Percentiles rank a stretch among this genome's conserved stretches.
phyloP scores from a whole-genome alignment of 257 asterid species.

The Scutellaria minor region DNA sequence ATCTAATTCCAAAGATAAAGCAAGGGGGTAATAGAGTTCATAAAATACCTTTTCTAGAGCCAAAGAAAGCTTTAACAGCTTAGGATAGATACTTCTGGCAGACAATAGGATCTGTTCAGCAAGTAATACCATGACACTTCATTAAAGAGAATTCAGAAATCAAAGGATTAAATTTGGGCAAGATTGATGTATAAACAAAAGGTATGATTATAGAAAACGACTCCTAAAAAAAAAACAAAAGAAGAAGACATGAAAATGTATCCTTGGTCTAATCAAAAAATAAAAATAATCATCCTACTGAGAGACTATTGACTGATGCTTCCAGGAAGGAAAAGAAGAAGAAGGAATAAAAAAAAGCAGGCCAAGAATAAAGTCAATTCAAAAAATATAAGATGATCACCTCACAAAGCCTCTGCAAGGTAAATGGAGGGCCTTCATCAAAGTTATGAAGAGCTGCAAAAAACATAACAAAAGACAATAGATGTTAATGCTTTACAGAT shows the following conservation, averaged over 20 bases:
- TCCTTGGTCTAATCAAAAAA: constrained; percentile 13
- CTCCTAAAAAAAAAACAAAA: neutral
- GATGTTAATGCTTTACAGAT: neutral
- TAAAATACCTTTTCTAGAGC: constrained; percentile 93
- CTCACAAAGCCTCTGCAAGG: constrained; percentile 97
- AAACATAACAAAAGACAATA: constrained; percentile 26
- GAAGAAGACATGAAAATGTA: constrained; percentile 13
- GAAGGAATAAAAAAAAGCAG: neutral
- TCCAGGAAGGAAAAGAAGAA: neutral
- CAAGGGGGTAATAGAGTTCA: neutral
- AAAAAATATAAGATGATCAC: constrained; percentile 39
- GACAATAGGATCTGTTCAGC: constrained; percentile 74
- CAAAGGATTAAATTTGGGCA: neutral
- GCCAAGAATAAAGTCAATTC: constrained; percentile 17
- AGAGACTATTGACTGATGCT: neutral
- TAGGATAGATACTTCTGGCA: constrained; percentile 81
- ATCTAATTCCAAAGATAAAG: constrained; percentile 7
- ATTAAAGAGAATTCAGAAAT: constrained; percentile 8
- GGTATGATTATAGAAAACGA: neutral
- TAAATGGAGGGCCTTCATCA: constrained; percentile 95
- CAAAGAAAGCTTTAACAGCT: constrained; percentile 79
- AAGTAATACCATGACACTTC: constrained; percentile 28
- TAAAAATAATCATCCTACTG: neutral
- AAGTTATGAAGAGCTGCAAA: constrained; percentile 83
- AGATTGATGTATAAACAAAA: constrained; percentile 1